These are phyloP conservation scores for Posidonia oceanica DNA, from an alignment of 116 monocot species.

Conservation along the genomic window DNA sequence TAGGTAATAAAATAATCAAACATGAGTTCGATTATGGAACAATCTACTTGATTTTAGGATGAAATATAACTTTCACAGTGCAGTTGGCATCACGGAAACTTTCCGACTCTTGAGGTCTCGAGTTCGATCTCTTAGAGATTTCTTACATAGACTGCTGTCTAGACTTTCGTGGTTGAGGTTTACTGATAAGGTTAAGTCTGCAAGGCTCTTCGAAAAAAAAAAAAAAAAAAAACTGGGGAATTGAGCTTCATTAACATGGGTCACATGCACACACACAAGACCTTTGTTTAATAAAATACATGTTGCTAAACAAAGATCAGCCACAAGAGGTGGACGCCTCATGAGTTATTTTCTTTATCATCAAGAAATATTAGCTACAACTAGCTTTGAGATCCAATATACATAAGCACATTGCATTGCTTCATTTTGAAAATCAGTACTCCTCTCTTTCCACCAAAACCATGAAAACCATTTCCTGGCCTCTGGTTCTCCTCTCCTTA, in stretches of 20 bases:
- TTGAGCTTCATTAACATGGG: not conserved
- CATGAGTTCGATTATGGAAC: too few species aligned
- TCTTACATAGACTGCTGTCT: too few species aligned
- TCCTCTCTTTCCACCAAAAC: not conserved
- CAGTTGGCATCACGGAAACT: too few species aligned
- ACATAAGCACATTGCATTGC: not conserved
- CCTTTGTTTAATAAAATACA: constrained; percentile 3
- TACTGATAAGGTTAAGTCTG: too few species aligned
- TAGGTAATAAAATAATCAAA: too few species aligned
- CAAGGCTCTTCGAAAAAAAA: too few species aligned
- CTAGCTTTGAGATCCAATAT: not conserved
- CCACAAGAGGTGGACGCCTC: not conserved
- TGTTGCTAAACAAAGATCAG: not conserved
- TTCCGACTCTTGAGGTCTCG: too few species aligned
- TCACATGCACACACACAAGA: constrained; percentile 6
- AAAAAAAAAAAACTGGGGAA: too few species aligned
- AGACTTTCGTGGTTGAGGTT: too few species aligned
- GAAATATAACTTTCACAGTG: too few species aligned
- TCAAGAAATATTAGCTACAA: not conserved
- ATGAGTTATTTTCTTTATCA: not conserved
- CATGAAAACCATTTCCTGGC: constrained; percentile 1
- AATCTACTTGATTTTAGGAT: too few species aligned
- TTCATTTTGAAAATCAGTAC: not conserved
- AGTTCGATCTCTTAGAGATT: too few species aligned
- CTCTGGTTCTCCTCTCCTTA: not conserved